Evolutionary conservation across 2,329 filamentous ascomycete species (phyloP).

Genomic region (Pestalotiopsis sp.): DNA sequence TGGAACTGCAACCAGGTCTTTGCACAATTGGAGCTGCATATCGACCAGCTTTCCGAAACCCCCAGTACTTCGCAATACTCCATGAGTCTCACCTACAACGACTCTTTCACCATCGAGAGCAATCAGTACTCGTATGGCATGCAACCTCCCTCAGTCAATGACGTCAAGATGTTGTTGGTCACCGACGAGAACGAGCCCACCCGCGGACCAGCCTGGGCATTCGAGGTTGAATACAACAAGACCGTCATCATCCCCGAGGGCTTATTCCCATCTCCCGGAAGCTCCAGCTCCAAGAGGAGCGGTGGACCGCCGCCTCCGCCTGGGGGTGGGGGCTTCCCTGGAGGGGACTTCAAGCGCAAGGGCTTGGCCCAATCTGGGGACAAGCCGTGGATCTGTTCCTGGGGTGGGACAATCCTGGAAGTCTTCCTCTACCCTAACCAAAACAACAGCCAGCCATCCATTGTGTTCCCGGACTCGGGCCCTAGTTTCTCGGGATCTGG

Average conservation of each 20-base stretch:
- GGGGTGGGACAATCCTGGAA: conserved; percentile 56
- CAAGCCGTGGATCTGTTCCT: conserved; percentile 59
- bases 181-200: conserved; percentile 48
- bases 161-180: conserved; percentile 47
- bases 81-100: conserved; percentile 39
- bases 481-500: neutral
- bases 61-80: conserved; percentile 39
- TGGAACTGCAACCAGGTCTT: conserved; percentile 63
- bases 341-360: conserved; percentile 37
- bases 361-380: conserved; percentile 45
- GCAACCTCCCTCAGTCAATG: conserved; percentile 46
- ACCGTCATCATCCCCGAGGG: conserved; percentile 51
- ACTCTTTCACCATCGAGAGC: conserved; percentile 32
- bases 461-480: neutral
- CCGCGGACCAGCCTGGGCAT: conserved; percentile 57
- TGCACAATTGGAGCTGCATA: conserved; percentile 43
- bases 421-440: conserved; percentile 58
- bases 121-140: conserved; percentile 52
- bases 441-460: conserved; percentile 40
- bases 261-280: conserved; percentile 4
- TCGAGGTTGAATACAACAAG: conserved; percentile 54
- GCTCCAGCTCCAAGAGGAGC: neutral
- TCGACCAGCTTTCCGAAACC: conserved; percentile 30
- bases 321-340: conserved; percentile 11
- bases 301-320: conserved; percentile 10